A percentile compares a stretch with the other conserved stretches of the same genome.
phyloP scores from a whole-genome alignment of 2,329 filamentous ascomycete genomes.

The Fusarium hainanense region DNA sequence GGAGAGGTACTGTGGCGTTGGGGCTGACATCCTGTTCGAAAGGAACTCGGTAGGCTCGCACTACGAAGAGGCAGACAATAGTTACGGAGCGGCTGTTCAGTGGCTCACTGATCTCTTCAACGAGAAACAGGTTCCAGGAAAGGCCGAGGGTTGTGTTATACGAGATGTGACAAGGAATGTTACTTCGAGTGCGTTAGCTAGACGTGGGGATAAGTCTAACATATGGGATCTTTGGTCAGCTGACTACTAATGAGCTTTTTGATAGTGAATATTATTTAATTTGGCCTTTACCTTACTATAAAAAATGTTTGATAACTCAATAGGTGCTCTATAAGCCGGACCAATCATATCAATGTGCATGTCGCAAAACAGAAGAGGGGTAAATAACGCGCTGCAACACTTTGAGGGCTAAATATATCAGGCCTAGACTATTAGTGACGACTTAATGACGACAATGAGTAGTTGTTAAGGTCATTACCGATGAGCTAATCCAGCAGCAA shows the following conservation, averaged over 20 bases:
- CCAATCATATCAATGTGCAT: background rate
- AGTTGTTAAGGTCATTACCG: background rate
- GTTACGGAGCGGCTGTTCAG: constrained; percentile 10
- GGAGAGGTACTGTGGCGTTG: constrained; percentile 28
- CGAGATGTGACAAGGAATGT: constrained; percentile 33
- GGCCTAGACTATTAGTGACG: too few species aligned
- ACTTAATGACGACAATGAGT: background rate
- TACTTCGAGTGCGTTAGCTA: background rate
- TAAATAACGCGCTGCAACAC: background rate
- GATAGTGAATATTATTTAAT: too few species aligned
- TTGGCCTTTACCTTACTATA: too few species aligned
- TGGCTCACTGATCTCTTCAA: constrained; percentile 25
- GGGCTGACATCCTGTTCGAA: constrained; percentile 38
- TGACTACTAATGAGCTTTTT: too few species aligned
- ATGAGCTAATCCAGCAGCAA: background rate
- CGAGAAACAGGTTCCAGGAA: background rate
- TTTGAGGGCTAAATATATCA: background rate
- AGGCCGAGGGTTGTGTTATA: constrained; percentile 30
- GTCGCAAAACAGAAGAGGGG: background rate
- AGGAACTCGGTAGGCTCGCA: constrained; percentile 35
- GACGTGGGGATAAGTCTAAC: background rate
- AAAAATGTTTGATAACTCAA: too few species aligned
- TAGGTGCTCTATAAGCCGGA: too few species aligned
- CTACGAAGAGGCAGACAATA: constrained; percentile 1
- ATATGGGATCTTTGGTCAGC: constrained; percentile 33